Evolutionary conservation across 495 filamentous ascomycete genomes (phyloP).

Genomic region (Podospora fimiseda): DNA sequence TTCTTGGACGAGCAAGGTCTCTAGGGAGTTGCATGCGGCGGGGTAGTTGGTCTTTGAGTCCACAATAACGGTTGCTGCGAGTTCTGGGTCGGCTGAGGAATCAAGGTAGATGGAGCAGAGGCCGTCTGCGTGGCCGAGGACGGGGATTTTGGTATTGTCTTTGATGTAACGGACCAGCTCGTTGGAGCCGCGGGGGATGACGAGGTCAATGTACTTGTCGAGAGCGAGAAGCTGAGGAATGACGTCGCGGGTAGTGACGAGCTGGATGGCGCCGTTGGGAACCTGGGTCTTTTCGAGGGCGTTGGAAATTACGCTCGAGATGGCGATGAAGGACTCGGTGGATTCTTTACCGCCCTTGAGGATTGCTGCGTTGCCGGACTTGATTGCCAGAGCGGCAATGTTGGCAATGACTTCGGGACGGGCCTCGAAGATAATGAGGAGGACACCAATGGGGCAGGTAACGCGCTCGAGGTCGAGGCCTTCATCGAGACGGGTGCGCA

Average conservation of each 20-base stretch:
- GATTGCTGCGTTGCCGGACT: constrained; percentile 96
- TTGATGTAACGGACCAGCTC: constrained; percentile 90
- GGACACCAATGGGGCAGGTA: constrained; percentile 88
- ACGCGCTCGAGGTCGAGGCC: constrained; percentile 77
- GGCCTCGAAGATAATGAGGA: constrained; percentile 96
- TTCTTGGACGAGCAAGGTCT: constrained; percentile 82
- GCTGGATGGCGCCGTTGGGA: constrained; percentile 79
- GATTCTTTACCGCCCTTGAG: constrained; percentile 97
- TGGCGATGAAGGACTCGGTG: constrained; percentile 82
- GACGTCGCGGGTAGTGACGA: constrained; percentile 84
- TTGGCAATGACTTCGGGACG: constrained; percentile 98
- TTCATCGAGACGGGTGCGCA: constrained; percentile 84
- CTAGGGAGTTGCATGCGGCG: constrained; percentile 91
- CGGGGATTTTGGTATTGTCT: constrained; percentile 83
- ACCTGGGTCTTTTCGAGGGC: constrained; percentile 73
- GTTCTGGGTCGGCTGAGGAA: constrained; percentile 62
- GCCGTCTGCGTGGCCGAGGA: constrained; percentile 94
- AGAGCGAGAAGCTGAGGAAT: constrained; percentile 77
- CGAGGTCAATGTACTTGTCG: constrained; percentile 84
- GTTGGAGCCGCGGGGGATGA: constrained; percentile 90
- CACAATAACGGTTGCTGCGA: constrained; percentile 70
- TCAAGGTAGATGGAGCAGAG: constrained; percentile 88
- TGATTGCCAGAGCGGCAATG: constrained; percentile 93
- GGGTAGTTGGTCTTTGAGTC: constrained; percentile 93
- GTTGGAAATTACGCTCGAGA: constrained; percentile 74